phyloP scores from a whole-genome alignment of 768 basidiomycete species.

The Amanita pseudoporphyria region DNA sequence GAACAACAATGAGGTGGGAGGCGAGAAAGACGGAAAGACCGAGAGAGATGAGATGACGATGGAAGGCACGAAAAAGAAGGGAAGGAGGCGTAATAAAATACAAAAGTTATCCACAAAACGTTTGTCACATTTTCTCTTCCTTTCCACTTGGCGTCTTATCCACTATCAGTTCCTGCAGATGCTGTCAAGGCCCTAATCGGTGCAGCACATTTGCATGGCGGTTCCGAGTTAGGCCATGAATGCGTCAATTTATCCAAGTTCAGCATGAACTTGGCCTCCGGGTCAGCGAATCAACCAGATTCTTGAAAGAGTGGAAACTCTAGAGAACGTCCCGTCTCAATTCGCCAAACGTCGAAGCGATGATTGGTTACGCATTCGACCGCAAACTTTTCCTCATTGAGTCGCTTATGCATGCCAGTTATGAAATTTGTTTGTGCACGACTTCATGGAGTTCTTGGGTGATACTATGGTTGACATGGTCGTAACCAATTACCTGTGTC shows the following conservation, averaged over 20 bases:
- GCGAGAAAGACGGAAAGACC: constrained; percentile 5
- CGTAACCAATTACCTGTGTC: constrained; percentile 60
- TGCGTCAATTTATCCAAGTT: constrained; percentile 51
- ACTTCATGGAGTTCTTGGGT: constrained; percentile 72
- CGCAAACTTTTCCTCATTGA: no score
- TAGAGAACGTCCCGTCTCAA: no score
- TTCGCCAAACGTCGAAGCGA: no score
- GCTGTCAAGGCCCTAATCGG: constrained; percentile 80
- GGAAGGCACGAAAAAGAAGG: no score
- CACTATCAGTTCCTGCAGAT: constrained; percentile 55
- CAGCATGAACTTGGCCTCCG: constrained; percentile 46
- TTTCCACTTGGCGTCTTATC: neutral
- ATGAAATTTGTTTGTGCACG: constrained; percentile 46
- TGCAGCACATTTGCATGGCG: constrained; percentile 62
- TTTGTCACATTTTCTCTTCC: constrained; percentile 10
- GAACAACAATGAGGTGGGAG: neutral
- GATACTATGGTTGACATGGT: constrained; percentile 72
- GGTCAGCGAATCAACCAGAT: constrained; percentile 38
- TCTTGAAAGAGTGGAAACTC: constrained; percentile 44
- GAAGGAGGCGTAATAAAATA: constrained; percentile 17
- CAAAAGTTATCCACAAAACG: constrained; percentile 66
- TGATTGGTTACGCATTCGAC: no score
- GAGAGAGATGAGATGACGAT: no score
- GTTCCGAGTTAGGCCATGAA: constrained; percentile 50
- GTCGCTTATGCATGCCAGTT: constrained; percentile 65